These are phyloP conservation scores for Eimeria tenella DNA, from an alignment of 169 alveolate genomes.

Conservation along the genomic window DNA sequence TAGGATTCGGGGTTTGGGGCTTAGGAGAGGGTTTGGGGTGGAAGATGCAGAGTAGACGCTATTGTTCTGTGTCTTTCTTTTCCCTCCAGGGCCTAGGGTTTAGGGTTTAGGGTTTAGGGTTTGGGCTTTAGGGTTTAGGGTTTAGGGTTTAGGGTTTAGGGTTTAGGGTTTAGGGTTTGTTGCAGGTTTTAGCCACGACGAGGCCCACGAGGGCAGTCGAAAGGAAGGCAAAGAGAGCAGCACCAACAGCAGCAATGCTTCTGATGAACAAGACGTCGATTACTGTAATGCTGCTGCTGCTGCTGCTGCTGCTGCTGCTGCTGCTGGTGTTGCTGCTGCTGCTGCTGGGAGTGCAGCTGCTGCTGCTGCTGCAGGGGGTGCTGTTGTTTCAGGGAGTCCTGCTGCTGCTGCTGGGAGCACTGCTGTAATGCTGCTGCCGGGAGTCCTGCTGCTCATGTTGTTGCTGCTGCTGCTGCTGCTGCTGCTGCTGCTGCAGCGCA, in stretches of 20 bases:
- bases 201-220: background rate
- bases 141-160: conserved; percentile 17
- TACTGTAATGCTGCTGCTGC: background rate
- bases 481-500: too few relatives aligned
- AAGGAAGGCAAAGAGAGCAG: background rate
- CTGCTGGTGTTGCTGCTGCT: background rate
- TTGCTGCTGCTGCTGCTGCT: too few relatives aligned
- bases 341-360: background rate
- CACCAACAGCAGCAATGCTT: background rate
- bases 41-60: too few relatives aligned
- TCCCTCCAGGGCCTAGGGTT: conserved; percentile 10
- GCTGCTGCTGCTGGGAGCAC: background rate
- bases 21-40: too few relatives aligned
- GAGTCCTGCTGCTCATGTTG: background rate
- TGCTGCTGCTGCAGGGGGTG: background rate
- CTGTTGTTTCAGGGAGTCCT: background rate
- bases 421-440: background rate
- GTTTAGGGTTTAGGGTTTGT: background rate
- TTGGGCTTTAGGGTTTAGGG: conserved; percentile 20
- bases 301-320: background rate
- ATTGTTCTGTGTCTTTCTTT: too few relatives aligned
- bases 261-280: background rate
- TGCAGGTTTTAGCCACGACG: background rate
- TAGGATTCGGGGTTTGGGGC: background rate
- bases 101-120: conserved; percentile 23